These are phyloP conservation scores for Acanthamoeba royreba DNA, from an alignment of 208 protist species.

Conservation along the genomic window DNA sequence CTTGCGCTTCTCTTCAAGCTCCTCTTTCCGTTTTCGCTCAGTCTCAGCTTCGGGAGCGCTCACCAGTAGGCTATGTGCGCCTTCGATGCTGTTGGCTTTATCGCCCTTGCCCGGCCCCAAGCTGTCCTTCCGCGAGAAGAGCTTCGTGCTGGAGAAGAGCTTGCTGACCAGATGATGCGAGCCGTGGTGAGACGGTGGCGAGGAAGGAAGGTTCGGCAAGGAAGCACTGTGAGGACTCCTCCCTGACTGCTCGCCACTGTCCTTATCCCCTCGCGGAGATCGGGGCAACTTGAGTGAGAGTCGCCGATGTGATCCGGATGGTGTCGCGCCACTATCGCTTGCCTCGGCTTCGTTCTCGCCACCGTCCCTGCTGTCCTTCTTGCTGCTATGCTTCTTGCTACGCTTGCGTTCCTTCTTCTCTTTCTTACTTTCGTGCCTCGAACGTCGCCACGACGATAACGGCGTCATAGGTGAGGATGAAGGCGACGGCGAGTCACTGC, in stretches of 20 bases:
- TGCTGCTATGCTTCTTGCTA: not conserved
- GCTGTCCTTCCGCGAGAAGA: not conserved
- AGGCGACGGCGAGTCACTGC: too few relatives aligned
- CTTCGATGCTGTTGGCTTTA: not conserved
- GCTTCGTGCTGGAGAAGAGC: not conserved
- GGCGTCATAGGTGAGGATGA: too few relatives aligned
- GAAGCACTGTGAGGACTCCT: not conserved
- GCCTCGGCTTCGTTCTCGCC: not conserved
- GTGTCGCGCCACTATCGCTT: not conserved
- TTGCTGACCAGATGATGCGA: not conserved
- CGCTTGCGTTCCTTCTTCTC: not conserved
- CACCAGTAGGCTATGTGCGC: not conserved
- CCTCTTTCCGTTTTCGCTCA: not conserved
- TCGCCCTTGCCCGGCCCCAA: not conserved
- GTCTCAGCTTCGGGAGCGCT: not conserved
- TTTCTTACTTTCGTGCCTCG: not conserved
- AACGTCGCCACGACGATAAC: too few relatives aligned
- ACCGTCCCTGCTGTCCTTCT: not conserved
- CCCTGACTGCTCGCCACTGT: not conserved
- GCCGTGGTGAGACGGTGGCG: not conserved
- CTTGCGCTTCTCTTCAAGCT: not conserved
- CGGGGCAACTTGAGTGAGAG: not conserved
- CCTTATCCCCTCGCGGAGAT: not conserved
- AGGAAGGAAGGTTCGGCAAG: not conserved
- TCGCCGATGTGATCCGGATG: not conserved